Conservation (phyloP, 495 filamentous ascomycete genomes). For the Ramalina peruviana region DNA sequence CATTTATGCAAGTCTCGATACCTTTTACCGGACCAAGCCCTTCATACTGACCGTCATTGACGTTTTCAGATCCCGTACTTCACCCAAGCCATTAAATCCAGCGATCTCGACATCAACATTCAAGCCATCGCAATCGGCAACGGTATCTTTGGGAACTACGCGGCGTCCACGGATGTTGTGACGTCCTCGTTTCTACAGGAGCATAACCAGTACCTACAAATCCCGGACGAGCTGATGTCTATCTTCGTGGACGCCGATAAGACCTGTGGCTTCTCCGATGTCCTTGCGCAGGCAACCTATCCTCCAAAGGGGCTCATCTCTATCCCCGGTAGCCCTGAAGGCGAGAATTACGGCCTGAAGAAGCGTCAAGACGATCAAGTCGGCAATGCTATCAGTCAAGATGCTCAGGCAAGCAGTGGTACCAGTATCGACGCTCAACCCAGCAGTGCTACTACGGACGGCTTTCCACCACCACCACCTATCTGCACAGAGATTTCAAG, state of each 20-base stretch:
- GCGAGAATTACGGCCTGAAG: conserved; percentile 19
- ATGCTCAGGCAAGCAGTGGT: too few relatives aligned
- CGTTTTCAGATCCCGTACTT: conserved; percentile 24
- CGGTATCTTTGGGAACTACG: conserved; percentile 23
- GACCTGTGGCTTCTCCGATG: conserved; percentile 23
- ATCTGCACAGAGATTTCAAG: neutral
- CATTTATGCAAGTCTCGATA: conserved; percentile 13
- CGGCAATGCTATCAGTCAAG: too few relatives aligned
- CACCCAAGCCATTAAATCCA: conserved; percentile 22
- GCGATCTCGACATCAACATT: conserved; percentile 22
- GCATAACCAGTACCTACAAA: conserved; percentile 13
- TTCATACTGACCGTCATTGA: neutral
- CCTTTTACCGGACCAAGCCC: too few relatives aligned
- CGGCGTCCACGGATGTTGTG: conserved; percentile 21
- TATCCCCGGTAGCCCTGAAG: conserved; percentile 26
- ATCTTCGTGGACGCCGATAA: conserved; percentile 21
- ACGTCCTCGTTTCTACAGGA: conserved; percentile 20
- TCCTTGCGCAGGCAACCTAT: conserved; percentile 21
- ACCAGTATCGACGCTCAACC: too few relatives aligned
- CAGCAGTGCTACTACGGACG: neutral
- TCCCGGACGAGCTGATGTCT: conserved; percentile 19
- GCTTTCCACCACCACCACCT: too few relatives aligned
- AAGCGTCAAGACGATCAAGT: neutral
- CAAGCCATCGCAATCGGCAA: conserved; percentile 26
- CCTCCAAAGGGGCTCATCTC: conserved; percentile 22